Percentiles rank a stretch among this genome's conserved stretches.
phyloP scores from a whole-genome alignment of 2,329 filamentous ascomycete genomes.

The Sarocladium oryzae region DNA sequence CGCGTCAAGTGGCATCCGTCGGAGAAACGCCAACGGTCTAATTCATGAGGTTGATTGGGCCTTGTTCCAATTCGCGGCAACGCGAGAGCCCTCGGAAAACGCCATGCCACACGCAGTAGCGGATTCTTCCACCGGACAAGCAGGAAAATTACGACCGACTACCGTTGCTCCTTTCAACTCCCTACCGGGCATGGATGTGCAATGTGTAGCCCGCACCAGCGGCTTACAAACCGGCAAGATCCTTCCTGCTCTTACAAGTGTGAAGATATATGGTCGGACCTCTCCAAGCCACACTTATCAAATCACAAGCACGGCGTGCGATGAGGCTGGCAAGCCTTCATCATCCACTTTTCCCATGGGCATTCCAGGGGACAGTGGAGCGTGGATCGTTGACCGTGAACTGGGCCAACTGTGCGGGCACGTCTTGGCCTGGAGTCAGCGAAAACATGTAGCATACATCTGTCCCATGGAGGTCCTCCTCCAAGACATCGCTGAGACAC shows the following conservation, averaged over 20 bases:
- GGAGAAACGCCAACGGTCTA: conserved; percentile 63
- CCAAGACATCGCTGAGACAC: conserved; percentile 73
- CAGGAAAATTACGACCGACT: conserved; percentile 43
- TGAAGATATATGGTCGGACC: conserved; percentile 79
- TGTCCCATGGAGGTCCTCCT: conserved; percentile 91
- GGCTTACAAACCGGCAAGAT: conserved; percentile 77
- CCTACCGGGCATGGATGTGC: conserved; percentile 71
- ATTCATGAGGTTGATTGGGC: conserved; percentile 96
- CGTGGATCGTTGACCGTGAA: conserved; percentile 80
- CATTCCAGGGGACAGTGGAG: conserved; percentile 84
- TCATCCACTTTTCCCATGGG: conserved; percentile 37
- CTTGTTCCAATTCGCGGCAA: conserved; percentile 70
- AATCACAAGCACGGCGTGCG: conserved; percentile 35
- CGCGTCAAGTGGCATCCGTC: conserved; percentile 81
- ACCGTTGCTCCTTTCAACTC: conserved; percentile 52
- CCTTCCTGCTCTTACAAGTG: conserved; percentile 68
- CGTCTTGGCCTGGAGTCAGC: conserved; percentile 79
- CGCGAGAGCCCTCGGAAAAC: conserved; percentile 67
- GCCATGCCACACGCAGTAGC: conserved; percentile 43
- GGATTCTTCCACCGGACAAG: conserved; percentile 3
- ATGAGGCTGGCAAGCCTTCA: background rate
- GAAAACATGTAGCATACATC: conserved; percentile 80
- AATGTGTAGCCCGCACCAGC: conserved; percentile 82
- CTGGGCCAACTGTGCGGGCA: conserved; percentile 82
- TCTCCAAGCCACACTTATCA: conserved; percentile 71